phyloP scores from a whole-genome alignment of 106 monocot genomes.

The Platanthera zijinensis region DNA sequence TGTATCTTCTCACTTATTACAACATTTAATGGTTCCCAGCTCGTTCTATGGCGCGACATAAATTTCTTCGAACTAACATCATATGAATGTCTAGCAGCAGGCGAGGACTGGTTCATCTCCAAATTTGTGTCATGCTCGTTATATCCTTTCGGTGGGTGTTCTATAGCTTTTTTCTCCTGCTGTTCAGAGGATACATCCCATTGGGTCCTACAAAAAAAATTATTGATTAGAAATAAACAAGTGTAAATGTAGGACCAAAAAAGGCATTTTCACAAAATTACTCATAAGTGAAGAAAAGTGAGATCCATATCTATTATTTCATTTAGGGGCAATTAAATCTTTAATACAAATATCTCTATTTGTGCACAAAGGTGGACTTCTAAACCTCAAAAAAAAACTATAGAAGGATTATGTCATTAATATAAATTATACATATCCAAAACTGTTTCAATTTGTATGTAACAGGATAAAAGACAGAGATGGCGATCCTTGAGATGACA shows the following conservation, averaged over 20 bases:
- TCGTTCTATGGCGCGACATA: constrained; percentile 20
- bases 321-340: no score
- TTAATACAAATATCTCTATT: no score
- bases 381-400: no score
- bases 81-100: constrained; percentile 21
- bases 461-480: no score
- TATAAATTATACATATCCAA: no score
- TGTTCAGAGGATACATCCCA: constrained; percentile 11
- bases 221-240: background rate
- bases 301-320: no score
- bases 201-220: background rate
- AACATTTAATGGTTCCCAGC: constrained; percentile 13
- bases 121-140: constrained; percentile 3
- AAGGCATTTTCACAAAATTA: no score
- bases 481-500: no score
- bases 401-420: no score
- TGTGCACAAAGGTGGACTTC: no score
- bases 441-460: no score
- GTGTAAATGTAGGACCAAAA: background rate
- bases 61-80: constrained; percentile 15
- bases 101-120: constrained; percentile 26
- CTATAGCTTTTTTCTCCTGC: constrained; percentile 17
- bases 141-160: constrained; percentile 2
- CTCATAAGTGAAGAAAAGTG: no score
- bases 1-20: constrained; percentile 12